These are phyloP conservation scores for Knufia petricola DNA, from an alignment of 2,329 filamentous ascomycete species.

Conservation along the genomic window DNA sequence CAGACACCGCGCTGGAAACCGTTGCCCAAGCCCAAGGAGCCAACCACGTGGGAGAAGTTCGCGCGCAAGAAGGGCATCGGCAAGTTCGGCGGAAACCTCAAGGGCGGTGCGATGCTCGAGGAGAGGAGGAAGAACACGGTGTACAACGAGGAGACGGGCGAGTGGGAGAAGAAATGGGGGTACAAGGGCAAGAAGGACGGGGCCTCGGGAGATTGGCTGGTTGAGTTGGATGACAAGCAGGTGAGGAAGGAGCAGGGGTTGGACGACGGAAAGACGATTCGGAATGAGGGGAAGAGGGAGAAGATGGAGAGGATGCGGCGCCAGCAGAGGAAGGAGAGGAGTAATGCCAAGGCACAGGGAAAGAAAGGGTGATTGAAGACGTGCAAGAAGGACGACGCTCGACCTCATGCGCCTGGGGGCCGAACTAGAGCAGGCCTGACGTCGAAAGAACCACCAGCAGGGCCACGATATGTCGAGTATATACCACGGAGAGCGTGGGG, in stretches of 20 bases:
- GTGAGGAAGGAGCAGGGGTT: constrained; percentile 55
- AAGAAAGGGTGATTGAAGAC: constrained; percentile 16
- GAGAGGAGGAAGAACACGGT: constrained; percentile 55
- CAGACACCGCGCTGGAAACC: constrained; percentile 89
- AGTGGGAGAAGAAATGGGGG: constrained; percentile 92
- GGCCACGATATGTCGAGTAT: too few relatives aligned
- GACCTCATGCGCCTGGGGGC: too few relatives aligned
- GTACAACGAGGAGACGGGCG: constrained; percentile 73
- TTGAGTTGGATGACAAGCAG: constrained; percentile 76
- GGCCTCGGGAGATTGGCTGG: constrained; percentile 69
- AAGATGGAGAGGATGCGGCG: constrained; percentile 54
- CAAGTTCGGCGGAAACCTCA: constrained; percentile 57
- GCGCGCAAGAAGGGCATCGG: constrained; percentile 90
- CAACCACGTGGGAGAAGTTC: constrained; percentile 93
- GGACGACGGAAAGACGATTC: constrained; percentile 47
- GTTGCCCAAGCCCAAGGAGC: constrained; percentile 67
- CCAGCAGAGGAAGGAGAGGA: constrained; percentile 58
- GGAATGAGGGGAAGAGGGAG: constrained; percentile 58
- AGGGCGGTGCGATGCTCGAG: constrained; percentile 53
- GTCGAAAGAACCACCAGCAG: too few relatives aligned
- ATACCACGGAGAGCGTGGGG: too few relatives aligned
- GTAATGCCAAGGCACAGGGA: constrained; percentile 48
- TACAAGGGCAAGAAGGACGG: constrained; percentile 83
- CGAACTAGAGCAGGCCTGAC: too few relatives aligned
- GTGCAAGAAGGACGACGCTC: too few relatives aligned